A percentile compares a stretch with the other conserved stretches of the same genome.
Conservation (phyloP, 148 eudicot genomes). For the Rhododendron williamsianum region DNA sequence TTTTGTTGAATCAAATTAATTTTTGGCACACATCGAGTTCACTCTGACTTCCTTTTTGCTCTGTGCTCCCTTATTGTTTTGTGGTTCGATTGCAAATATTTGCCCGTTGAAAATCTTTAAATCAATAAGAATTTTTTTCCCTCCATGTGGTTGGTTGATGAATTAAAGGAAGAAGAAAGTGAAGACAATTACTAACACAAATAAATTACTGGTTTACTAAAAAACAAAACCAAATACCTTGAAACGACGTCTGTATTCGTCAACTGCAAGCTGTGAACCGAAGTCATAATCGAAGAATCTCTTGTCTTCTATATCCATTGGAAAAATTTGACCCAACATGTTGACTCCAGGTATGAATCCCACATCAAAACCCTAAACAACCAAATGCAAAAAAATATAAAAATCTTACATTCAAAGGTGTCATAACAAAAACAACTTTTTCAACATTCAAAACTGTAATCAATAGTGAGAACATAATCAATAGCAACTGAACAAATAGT, state of each 20-base stretch:
- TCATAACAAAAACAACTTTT: neutral
- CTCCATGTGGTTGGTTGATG: no score
- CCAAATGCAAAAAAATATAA: neutral
- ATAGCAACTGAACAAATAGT: no score
- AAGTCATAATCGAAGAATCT: neutral
- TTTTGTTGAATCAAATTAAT: no score
- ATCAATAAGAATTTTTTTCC: no score
- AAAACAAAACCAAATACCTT: neutral
- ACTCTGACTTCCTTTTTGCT: no score
- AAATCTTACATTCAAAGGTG: neutral
- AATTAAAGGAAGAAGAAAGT: no score
- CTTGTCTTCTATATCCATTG: neutral
- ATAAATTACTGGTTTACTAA: no score
- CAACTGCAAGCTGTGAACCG: neutral
- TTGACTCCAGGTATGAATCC: neutral
- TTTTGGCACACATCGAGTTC: no score
- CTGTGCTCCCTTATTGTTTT: no score
- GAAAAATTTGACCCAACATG: neutral
- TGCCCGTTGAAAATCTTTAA: no score
- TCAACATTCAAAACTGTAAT: neutral
- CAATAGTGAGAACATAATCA: neutral
- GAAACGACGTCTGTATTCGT: neutral
- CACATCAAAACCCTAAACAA: neutral
- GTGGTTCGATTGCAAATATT: no score
- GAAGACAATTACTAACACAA: no score